Evolutionary conservation across 306 rosid genomes (phyloP).

Genomic region (Notholithocarpus densiflorus): DNA sequence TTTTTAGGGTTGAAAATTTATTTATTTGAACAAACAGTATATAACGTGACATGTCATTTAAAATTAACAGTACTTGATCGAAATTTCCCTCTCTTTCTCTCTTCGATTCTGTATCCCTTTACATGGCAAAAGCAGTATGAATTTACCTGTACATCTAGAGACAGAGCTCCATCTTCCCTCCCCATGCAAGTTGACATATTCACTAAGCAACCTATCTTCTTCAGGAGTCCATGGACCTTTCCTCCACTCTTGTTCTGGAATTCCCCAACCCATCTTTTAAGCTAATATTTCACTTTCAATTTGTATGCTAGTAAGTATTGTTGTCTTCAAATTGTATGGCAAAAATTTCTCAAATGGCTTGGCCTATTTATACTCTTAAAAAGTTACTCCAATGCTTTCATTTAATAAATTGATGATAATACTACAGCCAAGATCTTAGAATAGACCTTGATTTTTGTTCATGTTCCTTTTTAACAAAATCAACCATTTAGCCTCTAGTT

Average conservation of each 20-base stretch:
- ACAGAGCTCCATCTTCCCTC: conserved; percentile 66
- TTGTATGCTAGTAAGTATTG: neutral
- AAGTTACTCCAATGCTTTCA: neutral
- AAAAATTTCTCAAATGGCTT: conserved; percentile 16
- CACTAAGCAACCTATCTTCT: conserved; percentile 58
- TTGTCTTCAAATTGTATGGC: conserved; percentile 18
- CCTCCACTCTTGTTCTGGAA: conserved; percentile 43
- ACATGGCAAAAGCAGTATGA: neutral
- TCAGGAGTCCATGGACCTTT: conserved; percentile 79
- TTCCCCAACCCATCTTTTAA: conserved; percentile 21
- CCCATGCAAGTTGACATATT: conserved; percentile 46
- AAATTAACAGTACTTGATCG: neutral
- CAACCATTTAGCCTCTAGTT: neutral
- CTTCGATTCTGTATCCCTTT: neutral
- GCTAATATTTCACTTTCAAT: conserved; percentile 14
- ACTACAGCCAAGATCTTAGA: conserved; percentile 13
- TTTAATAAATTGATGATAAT: neutral
- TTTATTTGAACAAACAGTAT: too few relatives aligned
- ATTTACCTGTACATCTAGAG: conserved; percentile 45
- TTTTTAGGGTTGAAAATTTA: too few relatives aligned
- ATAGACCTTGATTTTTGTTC: conserved; percentile 9
- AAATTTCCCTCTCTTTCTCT: neutral
- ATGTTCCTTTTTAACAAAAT: conserved; percentile 9
- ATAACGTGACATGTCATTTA: too few relatives aligned
- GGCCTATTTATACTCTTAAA: conserved; percentile 1